Conservation (phyloP, 2,329 filamentous ascomycete species). For the Apiospora sp. region DNA sequence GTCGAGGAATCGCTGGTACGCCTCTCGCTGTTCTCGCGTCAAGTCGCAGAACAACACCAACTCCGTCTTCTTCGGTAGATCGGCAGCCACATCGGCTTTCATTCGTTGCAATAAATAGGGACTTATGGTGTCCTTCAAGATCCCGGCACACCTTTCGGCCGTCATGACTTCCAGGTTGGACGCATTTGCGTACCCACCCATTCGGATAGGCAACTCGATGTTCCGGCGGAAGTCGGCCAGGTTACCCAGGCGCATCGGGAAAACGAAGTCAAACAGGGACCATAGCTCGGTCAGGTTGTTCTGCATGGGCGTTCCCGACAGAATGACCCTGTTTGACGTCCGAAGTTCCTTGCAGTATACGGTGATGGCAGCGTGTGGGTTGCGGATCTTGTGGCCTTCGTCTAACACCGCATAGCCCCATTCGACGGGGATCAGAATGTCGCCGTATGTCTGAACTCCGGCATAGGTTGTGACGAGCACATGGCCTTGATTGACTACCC, state of each 20-base stretch:
- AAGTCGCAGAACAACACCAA: constrained; percentile 96
- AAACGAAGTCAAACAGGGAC: constrained; percentile 98
- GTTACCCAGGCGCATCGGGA: constrained; percentile 92
- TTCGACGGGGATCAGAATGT: constrained; percentile 80
- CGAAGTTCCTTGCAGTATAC: constrained; percentile 94
- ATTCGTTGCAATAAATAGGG: constrained; percentile 92
- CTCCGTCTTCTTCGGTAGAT: constrained; percentile 94
- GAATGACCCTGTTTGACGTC: constrained; percentile 88
- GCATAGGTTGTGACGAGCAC: constrained; percentile 96
- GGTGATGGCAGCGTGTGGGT: constrained; percentile 93
- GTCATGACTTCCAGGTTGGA: constrained; percentile 94
- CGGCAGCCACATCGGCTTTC: constrained; percentile 92
- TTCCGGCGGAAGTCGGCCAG: constrained; percentile 89
- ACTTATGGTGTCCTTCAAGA: constrained; percentile 90
- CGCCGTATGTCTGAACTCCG: constrained; percentile 90
- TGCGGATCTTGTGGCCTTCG: constrained; percentile 97
- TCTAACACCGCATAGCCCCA: constrained; percentile 97
- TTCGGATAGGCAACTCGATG: constrained; percentile 92
- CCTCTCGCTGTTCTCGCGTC: constrained; percentile 77
- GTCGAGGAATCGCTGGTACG: constrained; percentile 81
- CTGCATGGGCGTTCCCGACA: constrained; percentile 97
- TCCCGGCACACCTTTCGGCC: constrained; percentile 91
- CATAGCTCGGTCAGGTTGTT: constrained; percentile 95
- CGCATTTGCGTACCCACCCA: constrained; percentile 94
- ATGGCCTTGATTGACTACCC: constrained; percentile 84